Conservation (phyloP, 2,329 filamentous ascomycete genomes). For the Chaetomium strumarium region DNA sequence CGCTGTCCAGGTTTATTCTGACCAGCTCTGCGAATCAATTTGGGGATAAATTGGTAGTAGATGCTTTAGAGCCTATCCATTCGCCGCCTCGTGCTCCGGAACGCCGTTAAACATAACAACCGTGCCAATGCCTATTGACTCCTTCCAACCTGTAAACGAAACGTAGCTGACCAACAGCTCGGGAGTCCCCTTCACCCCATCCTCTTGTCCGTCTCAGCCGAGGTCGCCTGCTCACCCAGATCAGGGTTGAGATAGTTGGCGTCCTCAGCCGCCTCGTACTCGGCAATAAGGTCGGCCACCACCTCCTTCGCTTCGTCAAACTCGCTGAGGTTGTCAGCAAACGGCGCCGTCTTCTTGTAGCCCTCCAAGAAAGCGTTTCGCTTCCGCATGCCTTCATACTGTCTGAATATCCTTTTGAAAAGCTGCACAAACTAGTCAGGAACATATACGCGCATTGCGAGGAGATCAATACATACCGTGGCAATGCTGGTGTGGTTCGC, state of each 20-base stretch:
- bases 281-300: conserved; percentile 81
- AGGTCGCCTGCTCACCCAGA: conserved; percentile 46
- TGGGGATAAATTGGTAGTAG: not conserved
- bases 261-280: conserved; percentile 93
- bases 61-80: not conserved
- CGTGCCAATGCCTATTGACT: not conserved
- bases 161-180: not conserved
- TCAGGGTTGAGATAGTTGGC: conserved; percentile 83
- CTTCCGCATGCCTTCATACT: conserved; percentile 92
- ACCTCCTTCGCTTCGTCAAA: conserved; percentile 94
- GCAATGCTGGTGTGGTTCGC: conserved; percentile 97
- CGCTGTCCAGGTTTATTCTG: not conserved
- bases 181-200: conserved; percentile 24
- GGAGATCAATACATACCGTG: conserved; percentile 50
- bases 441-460: not conserved
- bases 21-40: not conserved
- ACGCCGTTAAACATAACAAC: conserved; percentile 4
- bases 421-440: conserved; percentile 41
- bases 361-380: conserved; percentile 93
- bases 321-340: conserved; percentile 84
- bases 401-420: conserved; percentile 87
- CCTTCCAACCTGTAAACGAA: not conserved
- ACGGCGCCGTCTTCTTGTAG: conserved; percentile 93
- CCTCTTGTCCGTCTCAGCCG: conserved; percentile 49
- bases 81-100: conserved; percentile 2